Conservation (phyloP, 345 rosid genomes). For the Eucalyptus sp. region DNA sequence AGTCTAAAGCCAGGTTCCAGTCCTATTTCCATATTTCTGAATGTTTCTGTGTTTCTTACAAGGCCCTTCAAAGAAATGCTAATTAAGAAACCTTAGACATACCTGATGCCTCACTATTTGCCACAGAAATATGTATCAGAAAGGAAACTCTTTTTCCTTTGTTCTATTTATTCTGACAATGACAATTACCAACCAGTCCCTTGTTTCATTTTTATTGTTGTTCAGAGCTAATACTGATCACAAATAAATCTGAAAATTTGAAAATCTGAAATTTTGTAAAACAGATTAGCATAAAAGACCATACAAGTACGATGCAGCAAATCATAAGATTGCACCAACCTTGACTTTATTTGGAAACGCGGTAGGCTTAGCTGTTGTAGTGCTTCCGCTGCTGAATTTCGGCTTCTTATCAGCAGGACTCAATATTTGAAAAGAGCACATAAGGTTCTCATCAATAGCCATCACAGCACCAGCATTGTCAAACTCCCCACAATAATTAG, state of each 20-base stretch:
- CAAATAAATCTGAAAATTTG: not conserved
- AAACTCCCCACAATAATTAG: constrained; percentile 79
- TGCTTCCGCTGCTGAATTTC: constrained; percentile 40
- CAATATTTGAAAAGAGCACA: constrained; percentile 78
- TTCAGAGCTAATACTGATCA: not conserved
- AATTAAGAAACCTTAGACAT: not conserved
- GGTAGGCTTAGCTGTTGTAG: constrained; percentile 25
- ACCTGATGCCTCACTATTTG: not conserved
- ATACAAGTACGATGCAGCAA: not conserved
- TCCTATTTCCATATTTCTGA: not conserved
- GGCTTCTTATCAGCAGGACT: constrained; percentile 58
- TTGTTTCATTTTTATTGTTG: not conserved
- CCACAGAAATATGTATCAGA: not conserved
- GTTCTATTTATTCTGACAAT: not conserved
- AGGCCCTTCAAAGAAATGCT: not conserved
- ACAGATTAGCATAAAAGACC: not conserved
- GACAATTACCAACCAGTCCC: not conserved
- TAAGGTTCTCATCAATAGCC: constrained; percentile 55
- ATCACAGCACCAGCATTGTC: constrained; percentile 92
- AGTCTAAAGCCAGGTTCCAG: not conserved
- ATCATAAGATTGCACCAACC: constrained; percentile 19
- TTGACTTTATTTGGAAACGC: constrained; percentile 29
- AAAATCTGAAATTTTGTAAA: not conserved
- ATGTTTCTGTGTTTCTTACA: not conserved
- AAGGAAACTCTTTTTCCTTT: not conserved